Evolutionary conservation across 2,329 filamentous ascomycete species (phyloP).

Genomic region (Trichophyton mentagrophytes): DNA sequence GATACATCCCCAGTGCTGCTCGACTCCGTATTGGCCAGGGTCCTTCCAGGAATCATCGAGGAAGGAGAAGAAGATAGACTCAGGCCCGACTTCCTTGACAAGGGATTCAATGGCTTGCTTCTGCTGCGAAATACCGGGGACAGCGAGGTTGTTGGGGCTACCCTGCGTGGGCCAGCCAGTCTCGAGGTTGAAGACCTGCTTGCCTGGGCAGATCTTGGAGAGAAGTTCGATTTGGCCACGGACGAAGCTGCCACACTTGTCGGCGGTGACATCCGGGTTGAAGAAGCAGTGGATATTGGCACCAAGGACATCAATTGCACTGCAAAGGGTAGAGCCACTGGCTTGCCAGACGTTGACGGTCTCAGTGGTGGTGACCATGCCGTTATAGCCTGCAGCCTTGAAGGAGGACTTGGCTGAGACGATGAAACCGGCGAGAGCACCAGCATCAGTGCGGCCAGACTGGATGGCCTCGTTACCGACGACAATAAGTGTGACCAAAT

Average conservation of each 20-base stretch:
- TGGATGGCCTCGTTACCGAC: constrained; percentile 87
- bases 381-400: constrained; percentile 53
- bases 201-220: constrained; percentile 54
- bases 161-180: constrained; percentile 75
- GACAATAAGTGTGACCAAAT: constrained; percentile 64
- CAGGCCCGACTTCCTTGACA: constrained; percentile 49
- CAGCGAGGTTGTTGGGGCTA: constrained; percentile 55
- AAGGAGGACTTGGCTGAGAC: constrained; percentile 51
- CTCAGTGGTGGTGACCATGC: constrained; percentile 73
- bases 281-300: constrained; percentile 93
- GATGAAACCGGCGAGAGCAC: constrained; percentile 59
- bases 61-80: constrained; percentile 71
- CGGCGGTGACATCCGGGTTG: constrained; percentile 55
- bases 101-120: constrained; percentile 59
- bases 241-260: constrained; percentile 63
- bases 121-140: constrained; percentile 58
- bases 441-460: constrained; percentile 53
- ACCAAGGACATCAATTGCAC: constrained; percentile 61
- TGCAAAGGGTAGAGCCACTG: constrained; percentile 52
- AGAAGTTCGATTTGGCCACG: constrained; percentile 59
- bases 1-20: constrained; percentile 66
- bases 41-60: constrained; percentile 73
- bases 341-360: constrained; percentile 63
- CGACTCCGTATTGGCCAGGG: constrained; percentile 54
- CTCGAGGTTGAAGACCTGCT: constrained; percentile 71